These are phyloP conservation scores for Gossypium stocksii DNA, from an alignment of 345 rosid species.

Conservation along the genomic window DNA sequence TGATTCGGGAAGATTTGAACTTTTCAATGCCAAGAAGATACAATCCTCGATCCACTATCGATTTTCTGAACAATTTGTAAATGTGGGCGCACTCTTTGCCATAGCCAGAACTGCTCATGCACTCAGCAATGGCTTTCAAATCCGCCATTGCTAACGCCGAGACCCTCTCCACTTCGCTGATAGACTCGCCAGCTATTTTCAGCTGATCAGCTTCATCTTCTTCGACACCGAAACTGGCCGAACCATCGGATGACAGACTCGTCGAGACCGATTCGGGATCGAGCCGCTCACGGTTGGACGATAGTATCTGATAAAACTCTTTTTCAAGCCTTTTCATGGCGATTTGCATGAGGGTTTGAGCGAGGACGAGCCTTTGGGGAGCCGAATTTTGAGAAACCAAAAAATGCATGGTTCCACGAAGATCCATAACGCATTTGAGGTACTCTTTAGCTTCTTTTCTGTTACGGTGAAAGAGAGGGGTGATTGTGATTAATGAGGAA, in stretches of 20 bases:
- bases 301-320: slow-evolving; percentile 46
- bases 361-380: slow-evolving; percentile 45
- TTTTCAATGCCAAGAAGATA: slow-evolving; percentile 53
- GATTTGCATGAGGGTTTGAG: slow-evolving; percentile 56
- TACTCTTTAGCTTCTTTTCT: slow-evolving; percentile 49
- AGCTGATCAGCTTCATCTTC: slow-evolving; percentile 31
- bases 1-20: slow-evolving; percentile 41
- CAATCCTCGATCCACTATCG: slow-evolving; percentile 60
- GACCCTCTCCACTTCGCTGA: slow-evolving; percentile 34
- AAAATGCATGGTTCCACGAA: slow-evolving; percentile 55
- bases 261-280: slow-evolving; percentile 55
- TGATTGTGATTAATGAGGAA: slow-evolving; percentile 27
- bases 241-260: slow-evolving; percentile 38
- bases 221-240: slow-evolving; percentile 29
- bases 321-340: slow-evolving; percentile 66
- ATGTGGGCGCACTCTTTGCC: slow-evolving; percentile 61
- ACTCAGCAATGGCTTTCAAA: slow-evolving; percentile 63
- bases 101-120: slow-evolving; percentile 73
- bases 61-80: slow-evolving; percentile 54
- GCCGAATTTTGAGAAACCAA: slow-evolving; percentile 34
- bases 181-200: slow-evolving; percentile 32
- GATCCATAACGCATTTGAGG: slow-evolving; percentile 35
- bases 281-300: slow-evolving; percentile 36
- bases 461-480: slow-evolving; percentile 34
- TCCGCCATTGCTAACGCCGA: slow-evolving; percentile 47